Base-by-base conservation (phyloP, 1,284 basidiomycete genomes). In the Mycena sp. region DNA sequence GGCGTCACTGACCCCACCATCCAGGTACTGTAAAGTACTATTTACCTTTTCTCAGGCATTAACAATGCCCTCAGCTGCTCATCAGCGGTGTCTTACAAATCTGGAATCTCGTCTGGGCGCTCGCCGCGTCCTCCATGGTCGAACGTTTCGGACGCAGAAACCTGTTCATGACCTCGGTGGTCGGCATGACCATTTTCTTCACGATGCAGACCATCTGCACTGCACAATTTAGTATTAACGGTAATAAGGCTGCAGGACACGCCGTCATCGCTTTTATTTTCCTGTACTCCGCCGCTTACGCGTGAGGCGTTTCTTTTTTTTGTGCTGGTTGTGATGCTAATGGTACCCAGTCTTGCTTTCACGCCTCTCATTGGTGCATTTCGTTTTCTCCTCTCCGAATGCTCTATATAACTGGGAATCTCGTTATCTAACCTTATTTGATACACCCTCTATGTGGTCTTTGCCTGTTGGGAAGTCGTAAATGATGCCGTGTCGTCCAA, bases 261-360 rank as follows among this genome's bases (percentile, higher is more conserved):
- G 87, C 90, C 13, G 88, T 93, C 80, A 90, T 95, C 73, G 92
- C 88, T 4, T 91, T 93, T 83, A 92, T 94, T 80, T 94, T 93
- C 86, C 78, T 94, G 69, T 93, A 88, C 83, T 93, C 91, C 76
- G 89, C 88, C 11, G 81, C 85, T 64, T 93, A 92, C 77, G 91
- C 92, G 88, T 89, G 78, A 75, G 86, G 83, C 46, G 25, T 20
- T 38, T 59, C 48, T 65, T 48, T 59, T 20, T 13, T 52, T n/a
- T 30, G 18, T 55, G 38, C 13, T 48, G 41, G 55, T 14, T 46
- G 55, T 46, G 41, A 25, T 39, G 22, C 37, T 64, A 20, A 62
- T 22, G 22, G 4, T 11, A 59, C 74, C 54, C 79, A 90, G 88
- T 81, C 81, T 93, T 64, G 92, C 92, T 2, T 93, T 92, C 82